Evolutionary conservation across 805 yeast genomes (phyloP).

Genomic region (Saccharomycopsis fibuligera): DNA sequence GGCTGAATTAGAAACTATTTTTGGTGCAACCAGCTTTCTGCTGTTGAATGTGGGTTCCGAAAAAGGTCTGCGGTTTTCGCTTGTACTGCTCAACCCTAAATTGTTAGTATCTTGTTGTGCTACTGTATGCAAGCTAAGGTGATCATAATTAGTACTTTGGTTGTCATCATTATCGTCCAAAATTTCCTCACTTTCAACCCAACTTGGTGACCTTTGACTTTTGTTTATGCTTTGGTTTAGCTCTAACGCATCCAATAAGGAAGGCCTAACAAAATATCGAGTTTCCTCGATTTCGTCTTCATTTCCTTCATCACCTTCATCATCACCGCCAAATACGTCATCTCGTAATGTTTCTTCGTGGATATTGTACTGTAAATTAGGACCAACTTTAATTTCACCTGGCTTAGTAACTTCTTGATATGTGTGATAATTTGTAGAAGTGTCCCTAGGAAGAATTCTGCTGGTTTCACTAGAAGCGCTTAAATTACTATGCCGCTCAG

Average conservation of each 20-base stretch:
- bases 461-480: neutral
- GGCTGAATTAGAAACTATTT: slow-evolving; percentile 1
- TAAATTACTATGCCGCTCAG: neutral
- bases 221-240: slow-evolving; percentile 18
- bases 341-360: too few species aligned
- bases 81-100: neutral
- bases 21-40: too few species aligned
- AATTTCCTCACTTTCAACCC: neutral
- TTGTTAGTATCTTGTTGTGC: neutral
- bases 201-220: neutral
- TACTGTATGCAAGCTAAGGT: slow-evolving; percentile 6
- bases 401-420: slow-evolving; percentile 6
- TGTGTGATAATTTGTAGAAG: slow-evolving; percentile 1
- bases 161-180: neutral
- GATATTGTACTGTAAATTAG: slow-evolving; percentile 5
- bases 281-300: neutral
- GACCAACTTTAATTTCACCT: neutral
- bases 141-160: too few species aligned
- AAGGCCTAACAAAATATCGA: slow-evolving; percentile 27
- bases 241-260: slow-evolving; percentile 35
- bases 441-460: slow-evolving; percentile 2
- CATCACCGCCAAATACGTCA: too few species aligned
- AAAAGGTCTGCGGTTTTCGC: slow-evolving; percentile 1
- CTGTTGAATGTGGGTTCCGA: neutral
- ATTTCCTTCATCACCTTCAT: neutral